A percentile compares a stretch with the other conserved stretches of the same genome.
Evolutionary conservation across 805 yeast species (phyloP).

Genomic region (Candida khao-thaluensis): DNA sequence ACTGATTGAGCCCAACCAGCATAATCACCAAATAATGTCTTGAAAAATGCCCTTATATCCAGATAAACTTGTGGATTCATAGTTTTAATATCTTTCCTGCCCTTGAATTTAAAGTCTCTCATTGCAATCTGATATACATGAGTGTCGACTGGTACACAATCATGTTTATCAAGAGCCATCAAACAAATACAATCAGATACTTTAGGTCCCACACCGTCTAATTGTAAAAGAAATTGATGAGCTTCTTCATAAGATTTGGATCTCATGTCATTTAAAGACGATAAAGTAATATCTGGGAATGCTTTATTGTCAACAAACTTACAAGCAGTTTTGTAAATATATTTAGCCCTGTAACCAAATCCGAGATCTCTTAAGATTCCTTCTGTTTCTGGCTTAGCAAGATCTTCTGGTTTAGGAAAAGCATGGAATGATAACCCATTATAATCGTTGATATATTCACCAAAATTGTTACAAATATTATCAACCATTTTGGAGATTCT

Average conservation of each 20-base stretch:
- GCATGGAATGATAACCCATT: conserved; percentile 60
- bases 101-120: conserved; percentile 68
- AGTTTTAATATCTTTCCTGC: conserved; percentile 39
- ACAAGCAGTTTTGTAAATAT: conserved; percentile 73
- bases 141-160: conserved; percentile 91
- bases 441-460: conserved; percentile 51
- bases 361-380: conserved; percentile 47
- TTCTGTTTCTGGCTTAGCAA: conserved; percentile 41
- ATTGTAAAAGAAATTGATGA: conserved; percentile 58
- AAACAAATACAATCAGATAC: conserved; percentile 96
- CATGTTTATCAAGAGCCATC: conserved; percentile 85
- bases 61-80: conserved; percentile 53
- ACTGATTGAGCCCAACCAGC: conserved; percentile 99
- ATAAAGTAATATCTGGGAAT: conserved; percentile 33
- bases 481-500: conserved; percentile 93
- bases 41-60: conserved; percentile 58
- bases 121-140: conserved; percentile 90
- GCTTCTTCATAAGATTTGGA: conserved; percentile 48
- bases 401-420: conserved; percentile 67
- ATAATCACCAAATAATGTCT: conserved; percentile 76
- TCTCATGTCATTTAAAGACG: conserved; percentile 44
- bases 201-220: conserved; percentile 93
- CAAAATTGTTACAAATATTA: conserved; percentile 67
- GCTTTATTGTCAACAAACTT: conserved; percentile 44
- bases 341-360: conserved; percentile 93